Percentiles rank a stretch among this genome's conserved stretches.
phyloP scores from a whole-genome alignment of 2,329 filamentous ascomycete species.

The Simplicillium aogashimaense region DNA sequence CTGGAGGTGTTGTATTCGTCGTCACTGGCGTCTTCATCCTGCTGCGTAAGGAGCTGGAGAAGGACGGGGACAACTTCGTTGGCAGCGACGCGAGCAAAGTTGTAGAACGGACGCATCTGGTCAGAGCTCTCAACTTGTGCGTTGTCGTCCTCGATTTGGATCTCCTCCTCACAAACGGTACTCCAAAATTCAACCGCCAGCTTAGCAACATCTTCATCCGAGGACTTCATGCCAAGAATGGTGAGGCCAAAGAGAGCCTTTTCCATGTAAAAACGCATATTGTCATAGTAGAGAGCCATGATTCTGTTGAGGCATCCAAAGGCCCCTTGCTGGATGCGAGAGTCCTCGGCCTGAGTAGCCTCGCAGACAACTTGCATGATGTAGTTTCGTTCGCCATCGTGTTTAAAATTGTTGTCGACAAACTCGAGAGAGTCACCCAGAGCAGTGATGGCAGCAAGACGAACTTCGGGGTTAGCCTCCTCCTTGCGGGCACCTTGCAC shows the following conservation, averaged over 20 bases:
- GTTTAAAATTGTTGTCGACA: constrained; percentile 96
- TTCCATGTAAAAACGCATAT: constrained; percentile 99
- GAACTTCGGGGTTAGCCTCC: constrained; percentile 83
- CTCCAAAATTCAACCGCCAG: constrained; percentile 99
- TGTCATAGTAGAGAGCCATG: constrained; percentile 98
- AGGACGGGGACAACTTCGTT: constrained; percentile 91
- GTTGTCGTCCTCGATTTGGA: constrained; percentile 96
- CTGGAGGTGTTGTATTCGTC: constrained; percentile 97
- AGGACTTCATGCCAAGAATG: constrained; percentile 96
- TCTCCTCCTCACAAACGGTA: constrained; percentile 98
- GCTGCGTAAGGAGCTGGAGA: constrained; percentile 80
- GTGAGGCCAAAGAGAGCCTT: constrained; percentile 97
- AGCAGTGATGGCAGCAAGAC: constrained; percentile 84
- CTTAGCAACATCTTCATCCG: constrained; percentile 96
- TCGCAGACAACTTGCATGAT: constrained; percentile 99
- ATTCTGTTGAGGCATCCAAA: constrained; percentile 98
- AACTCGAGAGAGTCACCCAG: constrained; percentile 96
- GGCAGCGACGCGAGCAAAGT: constrained; percentile 88
- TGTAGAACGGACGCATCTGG: constrained; percentile 86
- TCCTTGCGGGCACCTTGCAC: constrained; percentile 97
- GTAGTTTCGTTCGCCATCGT: constrained; percentile 98
- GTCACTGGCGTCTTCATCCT: constrained; percentile 93
- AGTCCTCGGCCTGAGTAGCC: constrained; percentile 88
- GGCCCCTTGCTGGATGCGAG: constrained; percentile 85
- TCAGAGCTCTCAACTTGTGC: constrained; percentile 63